Evolutionary conservation across 306 rosid species (phyloP).

Genomic region (Purshia tridentata): DNA sequence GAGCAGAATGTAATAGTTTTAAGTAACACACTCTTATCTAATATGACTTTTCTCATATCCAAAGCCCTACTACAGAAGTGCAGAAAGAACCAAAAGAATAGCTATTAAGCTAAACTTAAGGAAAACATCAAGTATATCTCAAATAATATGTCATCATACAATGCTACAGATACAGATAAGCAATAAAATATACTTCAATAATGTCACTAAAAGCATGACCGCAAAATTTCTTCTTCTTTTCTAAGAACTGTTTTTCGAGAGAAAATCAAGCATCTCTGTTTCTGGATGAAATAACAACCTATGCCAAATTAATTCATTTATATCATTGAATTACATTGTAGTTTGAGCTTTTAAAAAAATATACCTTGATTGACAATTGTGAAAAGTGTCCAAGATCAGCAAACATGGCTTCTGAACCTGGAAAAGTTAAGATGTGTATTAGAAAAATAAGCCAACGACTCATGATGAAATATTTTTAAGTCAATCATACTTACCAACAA

Average conservation of each 20-base stretch:
- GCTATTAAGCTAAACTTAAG: no score
- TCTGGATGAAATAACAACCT: neutral
- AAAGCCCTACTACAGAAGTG: no score
- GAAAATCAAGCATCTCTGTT: neutral
- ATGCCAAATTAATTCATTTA: neutral
- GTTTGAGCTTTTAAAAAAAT: neutral
- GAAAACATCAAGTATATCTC: no score
- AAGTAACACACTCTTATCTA: neutral
- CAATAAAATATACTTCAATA: neutral
- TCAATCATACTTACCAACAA: slow-evolving; percentile 30
- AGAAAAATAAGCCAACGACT: slow-evolving; percentile 18
- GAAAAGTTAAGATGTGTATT: slow-evolving; percentile 15
- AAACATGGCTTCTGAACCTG: slow-evolving; percentile 99
- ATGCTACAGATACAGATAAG: no score
- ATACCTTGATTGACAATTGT: slow-evolving; percentile 85
- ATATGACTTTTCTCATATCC: no score
- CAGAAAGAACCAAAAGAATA: no score
- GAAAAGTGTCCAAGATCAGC: slow-evolving; percentile 99
- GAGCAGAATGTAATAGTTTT: neutral
- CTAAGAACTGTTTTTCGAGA: neutral
- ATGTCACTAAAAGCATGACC: neutral
- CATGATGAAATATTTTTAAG: slow-evolving; percentile 15
- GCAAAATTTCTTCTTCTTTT: neutral
- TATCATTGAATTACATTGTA: neutral
- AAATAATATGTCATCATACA: no score